Conservation (phyloP, 2,329 filamentous ascomycete species). For the Penicillium sp. region DNA sequence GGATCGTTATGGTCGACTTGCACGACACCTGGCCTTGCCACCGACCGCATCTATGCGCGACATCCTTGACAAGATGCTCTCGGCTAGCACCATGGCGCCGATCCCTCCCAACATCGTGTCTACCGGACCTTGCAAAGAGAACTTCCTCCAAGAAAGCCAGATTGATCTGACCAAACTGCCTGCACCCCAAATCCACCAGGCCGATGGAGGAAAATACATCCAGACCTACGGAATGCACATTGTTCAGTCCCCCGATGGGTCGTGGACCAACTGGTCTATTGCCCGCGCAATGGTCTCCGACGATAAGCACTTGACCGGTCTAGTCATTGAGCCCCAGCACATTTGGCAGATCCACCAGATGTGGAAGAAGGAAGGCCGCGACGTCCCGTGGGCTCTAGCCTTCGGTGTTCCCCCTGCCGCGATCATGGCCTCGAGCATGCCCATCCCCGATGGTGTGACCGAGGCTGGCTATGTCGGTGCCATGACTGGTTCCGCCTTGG, state of each 20-base stretch:
- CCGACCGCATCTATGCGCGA: constrained; percentile 14
- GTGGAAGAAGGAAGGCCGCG: constrained; percentile 46
- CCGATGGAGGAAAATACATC: constrained; percentile 51
- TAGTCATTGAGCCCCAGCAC: constrained; percentile 48
- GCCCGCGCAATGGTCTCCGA: constrained; percentile 48
- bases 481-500: constrained; percentile 43
- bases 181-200: constrained; percentile 42
- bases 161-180: constrained; percentile 46
- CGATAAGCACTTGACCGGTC: constrained; percentile 39
- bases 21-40: not conserved
- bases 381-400: constrained; percentile 48
- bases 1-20: constrained; percentile 22
- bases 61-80: constrained; percentile 5
- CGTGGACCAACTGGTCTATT: constrained; percentile 46
- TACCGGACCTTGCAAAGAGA: constrained; percentile 45
- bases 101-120: constrained; percentile 21
- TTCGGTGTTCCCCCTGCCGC: constrained; percentile 52
- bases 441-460: constrained; percentile 48
- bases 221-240: constrained; percentile 53
- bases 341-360: constrained; percentile 46
- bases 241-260: constrained; percentile 44
- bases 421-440: constrained; percentile 50
- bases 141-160: constrained; percentile 35
- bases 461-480: constrained; percentile 51
- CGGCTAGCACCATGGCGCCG: not conserved